Conservation (phyloP, 2,329 filamentous ascomycete genomes). For the Exophiala spinifera region DNA sequence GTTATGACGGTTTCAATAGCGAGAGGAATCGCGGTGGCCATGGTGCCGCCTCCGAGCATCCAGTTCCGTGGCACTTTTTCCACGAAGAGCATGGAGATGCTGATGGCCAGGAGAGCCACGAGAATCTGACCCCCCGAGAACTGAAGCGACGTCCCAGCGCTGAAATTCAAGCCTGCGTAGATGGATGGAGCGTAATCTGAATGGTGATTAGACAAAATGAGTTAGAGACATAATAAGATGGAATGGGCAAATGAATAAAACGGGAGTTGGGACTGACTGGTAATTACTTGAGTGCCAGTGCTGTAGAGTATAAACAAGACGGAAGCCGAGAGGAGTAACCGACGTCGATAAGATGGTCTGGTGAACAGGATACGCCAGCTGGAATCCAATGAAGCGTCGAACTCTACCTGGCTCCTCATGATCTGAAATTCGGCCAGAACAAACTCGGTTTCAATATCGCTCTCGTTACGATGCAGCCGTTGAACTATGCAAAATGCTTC, state of each 20-base stretch:
- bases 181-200: neutral
- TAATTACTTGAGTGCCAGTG: neutral
- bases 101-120: neutral
- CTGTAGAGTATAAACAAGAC: neutral
- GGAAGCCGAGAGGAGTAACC: neutral
- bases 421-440: constrained; percentile 42
- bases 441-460: constrained; percentile 36
- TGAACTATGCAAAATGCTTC: constrained; percentile 31
- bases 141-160: neutral
- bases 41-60: constrained; percentile 8
- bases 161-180: neutral
- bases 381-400: neutral
- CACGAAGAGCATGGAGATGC: constrained; percentile 3
- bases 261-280: too few species aligned
- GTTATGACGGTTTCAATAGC: constrained; percentile 9
- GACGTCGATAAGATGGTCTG: constrained; percentile 4
- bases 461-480: constrained; percentile 41
- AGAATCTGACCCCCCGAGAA: neutral
- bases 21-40: neutral
- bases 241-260: too few species aligned
- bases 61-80: neutral
- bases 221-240: too few species aligned
- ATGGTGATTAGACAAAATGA: neutral
- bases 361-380: constrained; percentile 9
- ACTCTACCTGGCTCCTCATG: constrained; percentile 11